Evolutionary conservation across 495 filamentous ascomycete genomes (phyloP).

Genomic region (Hypoxylon cercidicola): DNA sequence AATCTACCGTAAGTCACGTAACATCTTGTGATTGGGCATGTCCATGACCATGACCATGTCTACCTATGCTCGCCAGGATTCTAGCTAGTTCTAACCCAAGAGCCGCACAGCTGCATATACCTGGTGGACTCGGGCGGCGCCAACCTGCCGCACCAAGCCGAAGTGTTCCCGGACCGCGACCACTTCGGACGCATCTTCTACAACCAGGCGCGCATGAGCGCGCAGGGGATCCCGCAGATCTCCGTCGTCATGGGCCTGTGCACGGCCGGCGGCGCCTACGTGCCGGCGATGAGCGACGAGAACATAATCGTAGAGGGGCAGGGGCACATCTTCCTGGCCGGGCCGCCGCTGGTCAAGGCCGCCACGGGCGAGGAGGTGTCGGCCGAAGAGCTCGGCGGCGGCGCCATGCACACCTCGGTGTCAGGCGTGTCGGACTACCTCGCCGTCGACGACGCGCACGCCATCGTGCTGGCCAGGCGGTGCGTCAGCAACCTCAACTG

Average conservation of each 20-base stretch:
- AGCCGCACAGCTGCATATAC: conserved; percentile 77
- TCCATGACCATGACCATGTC: too few species aligned
- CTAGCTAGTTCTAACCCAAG: conserved; percentile 12
- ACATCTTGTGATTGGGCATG: neutral
- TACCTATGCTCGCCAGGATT: neutral
- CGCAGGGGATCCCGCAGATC: conserved; percentile 89
- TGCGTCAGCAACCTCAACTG: conserved; percentile 91
- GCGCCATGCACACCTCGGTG: conserved; percentile 88
- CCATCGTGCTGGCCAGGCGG: conserved; percentile 84
- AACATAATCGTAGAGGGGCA: conserved; percentile 95
- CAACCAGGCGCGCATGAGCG: conserved; percentile 95
- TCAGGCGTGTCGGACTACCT: conserved; percentile 98
- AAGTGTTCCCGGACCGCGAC: conserved; percentile 94
- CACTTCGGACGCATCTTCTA: conserved; percentile 99
- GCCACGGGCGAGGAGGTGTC: conserved; percentile 94
- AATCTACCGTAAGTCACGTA: conserved; percentile 61
- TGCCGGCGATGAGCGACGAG: conserved; percentile 97
- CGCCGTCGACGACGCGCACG: conserved; percentile 93
- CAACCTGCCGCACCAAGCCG: conserved; percentile 94
- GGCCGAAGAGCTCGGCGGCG: conserved; percentile 93
- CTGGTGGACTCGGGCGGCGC: conserved; percentile 96
- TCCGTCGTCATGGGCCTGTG: conserved; percentile 98
- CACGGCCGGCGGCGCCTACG: conserved; percentile 94
- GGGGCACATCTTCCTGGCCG: conserved; percentile 96
- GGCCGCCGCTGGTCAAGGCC: conserved; percentile 94